Percentiles rank a stretch among this genome's conserved stretches.
Evolutionary conservation across 257 asterid genomes (phyloP).

Genomic region (Mentha longifolia): DNA sequence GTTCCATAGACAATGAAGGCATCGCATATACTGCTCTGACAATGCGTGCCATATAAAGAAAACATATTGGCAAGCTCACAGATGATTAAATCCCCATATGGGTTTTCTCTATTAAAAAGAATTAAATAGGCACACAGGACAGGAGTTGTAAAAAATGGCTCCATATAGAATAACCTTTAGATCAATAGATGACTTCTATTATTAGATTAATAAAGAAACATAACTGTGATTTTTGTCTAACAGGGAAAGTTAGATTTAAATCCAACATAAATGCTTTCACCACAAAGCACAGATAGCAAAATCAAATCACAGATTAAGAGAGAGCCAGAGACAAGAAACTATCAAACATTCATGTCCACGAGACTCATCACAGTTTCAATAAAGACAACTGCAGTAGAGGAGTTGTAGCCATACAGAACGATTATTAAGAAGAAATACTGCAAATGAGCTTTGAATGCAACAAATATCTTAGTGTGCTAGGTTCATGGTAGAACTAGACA

Average conservation of each 20-base stretch:
- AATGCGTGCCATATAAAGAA: neutral
- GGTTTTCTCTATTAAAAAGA: neutral
- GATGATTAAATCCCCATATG: neutral
- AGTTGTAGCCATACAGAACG: neutral
- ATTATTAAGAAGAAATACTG: neutral
- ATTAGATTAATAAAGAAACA: conserved; percentile 7
- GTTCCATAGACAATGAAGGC: neutral
- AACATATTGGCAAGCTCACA: neutral
- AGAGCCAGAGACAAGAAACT: neutral
- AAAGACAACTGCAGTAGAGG: neutral
- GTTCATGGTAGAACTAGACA: neutral
- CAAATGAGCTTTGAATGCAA: too few species aligned
- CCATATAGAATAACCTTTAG: neutral
- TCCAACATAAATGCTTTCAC: conserved; percentile 1
- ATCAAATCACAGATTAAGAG: neutral
- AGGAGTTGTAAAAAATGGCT: neutral
- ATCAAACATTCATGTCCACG: neutral
- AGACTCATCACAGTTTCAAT: conserved; percentile 20
- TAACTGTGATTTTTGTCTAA: neutral
- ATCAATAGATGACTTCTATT: neutral
- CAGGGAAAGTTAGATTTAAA: neutral
- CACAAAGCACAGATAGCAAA: neutral
- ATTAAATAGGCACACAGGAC: neutral
- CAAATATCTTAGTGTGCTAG: neutral
- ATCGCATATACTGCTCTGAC: neutral